These are phyloP conservation scores for Chalaropsis ovoidea DNA, from an alignment of 2,329 filamentous ascomycete species.

Conservation along the genomic window DNA sequence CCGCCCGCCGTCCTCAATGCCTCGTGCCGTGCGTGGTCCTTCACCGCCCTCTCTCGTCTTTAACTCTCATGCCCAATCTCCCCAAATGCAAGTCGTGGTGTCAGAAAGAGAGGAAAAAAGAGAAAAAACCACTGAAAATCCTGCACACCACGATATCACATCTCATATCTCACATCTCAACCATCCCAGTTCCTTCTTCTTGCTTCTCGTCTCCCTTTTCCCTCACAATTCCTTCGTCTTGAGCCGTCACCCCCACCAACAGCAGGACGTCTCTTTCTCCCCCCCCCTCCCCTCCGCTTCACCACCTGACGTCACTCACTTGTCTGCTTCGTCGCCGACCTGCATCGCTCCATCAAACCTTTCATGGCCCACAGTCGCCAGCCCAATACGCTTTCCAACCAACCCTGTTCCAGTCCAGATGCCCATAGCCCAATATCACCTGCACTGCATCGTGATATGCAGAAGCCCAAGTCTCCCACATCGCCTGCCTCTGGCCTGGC, in stretches of 20 bases:
- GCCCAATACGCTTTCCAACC: no score
- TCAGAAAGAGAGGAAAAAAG: not conserved
- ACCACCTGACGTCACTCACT: no score
- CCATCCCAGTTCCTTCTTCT: not conserved
- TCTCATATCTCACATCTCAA: constrained; percentile 1
- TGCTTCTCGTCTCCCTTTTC: not conserved
- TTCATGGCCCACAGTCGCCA: no score
- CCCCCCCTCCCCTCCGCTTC: not conserved
- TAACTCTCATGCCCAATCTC: constrained; percentile 2
- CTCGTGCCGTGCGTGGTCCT: not conserved
- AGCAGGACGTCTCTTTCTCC: not conserved
- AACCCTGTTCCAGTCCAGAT: no score
- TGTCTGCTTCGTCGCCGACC: no score
- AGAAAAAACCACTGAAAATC: not conserved
- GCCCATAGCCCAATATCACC: no score
- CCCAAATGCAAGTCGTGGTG: constrained; percentile 7
- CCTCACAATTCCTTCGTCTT: not conserved
- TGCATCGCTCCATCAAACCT: no score
- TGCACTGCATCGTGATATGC: no score
- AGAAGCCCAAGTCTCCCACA: no score
- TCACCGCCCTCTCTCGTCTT: not conserved
- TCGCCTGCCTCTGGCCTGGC: no score
- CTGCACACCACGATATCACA: constrained; percentile 5
- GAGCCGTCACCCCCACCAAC: not conserved
- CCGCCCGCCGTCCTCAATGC: not conserved